Evolutionary conservation across 208 protist species (phyloP).

Genomic region (Leishmania tarentolae): DNA sequence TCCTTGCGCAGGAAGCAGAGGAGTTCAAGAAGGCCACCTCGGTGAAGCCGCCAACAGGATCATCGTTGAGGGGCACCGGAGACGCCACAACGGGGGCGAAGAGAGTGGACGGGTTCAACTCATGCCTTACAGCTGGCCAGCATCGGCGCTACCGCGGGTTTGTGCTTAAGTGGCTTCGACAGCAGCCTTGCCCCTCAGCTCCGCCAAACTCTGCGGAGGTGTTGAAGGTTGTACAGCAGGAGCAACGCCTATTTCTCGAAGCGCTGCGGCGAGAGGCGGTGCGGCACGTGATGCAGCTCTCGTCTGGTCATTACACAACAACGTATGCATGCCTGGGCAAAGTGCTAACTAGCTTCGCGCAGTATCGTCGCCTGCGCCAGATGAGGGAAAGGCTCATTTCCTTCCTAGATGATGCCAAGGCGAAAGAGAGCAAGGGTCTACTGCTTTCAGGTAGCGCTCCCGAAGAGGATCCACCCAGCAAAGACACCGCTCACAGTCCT

Average conservation of each 20-base stretch:
- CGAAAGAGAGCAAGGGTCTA: conserved; percentile 1
- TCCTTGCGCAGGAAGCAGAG: conserved; percentile 22
- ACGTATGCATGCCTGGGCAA: conserved; percentile 7
- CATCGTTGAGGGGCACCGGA: background rate
- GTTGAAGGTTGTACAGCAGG: conserved; percentile 47
- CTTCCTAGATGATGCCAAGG: conserved; percentile 36
- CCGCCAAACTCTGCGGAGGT: conserved; percentile 56
- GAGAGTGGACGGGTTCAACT: conserved; percentile 40
- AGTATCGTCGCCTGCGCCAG: conserved; percentile 31
- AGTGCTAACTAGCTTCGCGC: conserved; percentile 33
- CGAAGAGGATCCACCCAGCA: background rate
- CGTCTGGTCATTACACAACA: background rate
- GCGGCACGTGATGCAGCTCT: background rate
- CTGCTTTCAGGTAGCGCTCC: conserved; percentile 11
- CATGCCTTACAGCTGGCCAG: conserved; percentile 70
- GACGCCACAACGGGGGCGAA: background rate
- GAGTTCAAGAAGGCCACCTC: background rate
- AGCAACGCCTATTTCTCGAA: conserved; percentile 51
- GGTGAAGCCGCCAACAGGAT: background rate
- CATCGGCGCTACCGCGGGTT: conserved; percentile 54
- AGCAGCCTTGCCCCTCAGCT: conserved; percentile 16
- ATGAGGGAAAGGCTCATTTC: conserved; percentile 29
- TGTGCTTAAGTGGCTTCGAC: conserved; percentile 38
- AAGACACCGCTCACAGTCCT: background rate
- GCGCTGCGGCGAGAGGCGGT: conserved; percentile 42